Evolutionary conservation across 1,139 yeast species (phyloP).

Genomic region (Pichiaceae sp.): DNA sequence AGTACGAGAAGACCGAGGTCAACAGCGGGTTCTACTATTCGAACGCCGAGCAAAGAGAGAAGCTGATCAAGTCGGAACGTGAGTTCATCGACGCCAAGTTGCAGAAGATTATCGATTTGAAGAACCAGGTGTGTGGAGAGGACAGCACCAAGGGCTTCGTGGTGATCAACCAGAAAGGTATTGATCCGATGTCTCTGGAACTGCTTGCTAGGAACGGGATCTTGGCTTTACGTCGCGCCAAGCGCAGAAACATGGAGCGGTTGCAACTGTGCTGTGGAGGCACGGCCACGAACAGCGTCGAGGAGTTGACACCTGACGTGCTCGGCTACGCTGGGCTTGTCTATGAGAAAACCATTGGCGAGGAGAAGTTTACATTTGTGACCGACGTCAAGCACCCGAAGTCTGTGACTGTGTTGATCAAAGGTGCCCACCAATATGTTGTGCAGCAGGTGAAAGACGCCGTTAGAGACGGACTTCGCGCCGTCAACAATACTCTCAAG

Average conservation of each 20-base stretch:
- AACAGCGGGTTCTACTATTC: slow-evolving; percentile 95
- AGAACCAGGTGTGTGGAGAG: slow-evolving; percentile 81
- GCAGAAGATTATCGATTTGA: slow-evolving; percentile 83
- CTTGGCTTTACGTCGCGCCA: slow-evolving; percentile 93
- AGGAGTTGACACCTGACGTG: slow-evolving; percentile 77
- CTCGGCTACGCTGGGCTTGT: slow-evolving; percentile 89
- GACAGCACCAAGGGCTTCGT: slow-evolving; percentile 77
- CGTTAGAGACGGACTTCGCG: slow-evolving; percentile 91
- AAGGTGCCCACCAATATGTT: slow-evolving; percentile 86
- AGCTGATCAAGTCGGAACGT: slow-evolving; percentile 88
- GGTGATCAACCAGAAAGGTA: slow-evolving; percentile 96
- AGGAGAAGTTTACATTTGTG: slow-evolving; percentile 93
- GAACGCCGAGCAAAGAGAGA: slow-evolving; percentile 92
- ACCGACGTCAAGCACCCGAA: slow-evolving; percentile 90
- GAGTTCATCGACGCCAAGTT: slow-evolving; percentile 92
- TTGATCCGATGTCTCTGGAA: slow-evolving; percentile 96
- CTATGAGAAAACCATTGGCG: slow-evolving; percentile 90
- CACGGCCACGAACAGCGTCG: slow-evolving; percentile 95
- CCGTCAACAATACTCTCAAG: slow-evolving; percentile 84
- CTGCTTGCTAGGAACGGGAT: slow-evolving; percentile 89
- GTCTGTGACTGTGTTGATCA: slow-evolving; percentile 83
- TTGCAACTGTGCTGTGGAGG: slow-evolving; percentile 95
- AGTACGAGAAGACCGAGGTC: slow-evolving; percentile 96
- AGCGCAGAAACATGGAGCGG: slow-evolving; percentile 98
- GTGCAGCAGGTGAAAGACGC: slow-evolving; percentile 94